Conservation (phyloP, 1,139 yeast genomes). For the Nakaseomyces glabratus region DNA sequence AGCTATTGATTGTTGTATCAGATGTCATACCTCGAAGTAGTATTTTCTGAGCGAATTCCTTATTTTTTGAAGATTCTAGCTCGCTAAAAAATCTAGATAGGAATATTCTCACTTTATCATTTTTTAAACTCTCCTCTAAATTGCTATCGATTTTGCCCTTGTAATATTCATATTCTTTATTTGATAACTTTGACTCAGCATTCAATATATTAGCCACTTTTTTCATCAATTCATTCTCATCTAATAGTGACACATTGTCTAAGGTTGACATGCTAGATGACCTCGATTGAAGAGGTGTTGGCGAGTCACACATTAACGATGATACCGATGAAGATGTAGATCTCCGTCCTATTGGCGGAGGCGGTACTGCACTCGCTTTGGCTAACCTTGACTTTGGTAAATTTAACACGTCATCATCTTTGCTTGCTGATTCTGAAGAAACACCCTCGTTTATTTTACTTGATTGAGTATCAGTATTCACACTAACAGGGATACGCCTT, state of each 20-base stretch:
- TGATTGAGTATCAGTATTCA: no score
- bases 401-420: conserved; percentile 1
- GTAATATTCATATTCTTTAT: conserved; percentile 24
- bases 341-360: conserved; percentile 6
- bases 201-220: conserved; percentile 15
- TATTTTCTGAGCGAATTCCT: conserved; percentile 22
- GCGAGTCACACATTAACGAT: not conserved
- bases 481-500: conserved; percentile 4
- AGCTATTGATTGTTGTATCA: conserved; percentile 26
- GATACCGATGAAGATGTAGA: conserved; percentile 1
- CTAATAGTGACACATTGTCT: conserved; percentile 7
- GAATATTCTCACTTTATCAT: conserved; percentile 16
- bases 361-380: conserved; percentile 4
- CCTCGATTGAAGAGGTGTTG: not conserved
- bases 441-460: no score
- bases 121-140: conserved; percentile 16
- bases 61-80: conserved; percentile 10
- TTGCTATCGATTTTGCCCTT: conserved; percentile 22
- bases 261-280: conserved; percentile 6
- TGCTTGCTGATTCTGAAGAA: not conserved
- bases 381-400: conserved; percentile 3
- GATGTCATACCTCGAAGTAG: conserved; percentile 18
- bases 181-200: conserved; percentile 16
- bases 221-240: conserved; percentile 17
- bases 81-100: conserved; percentile 18